Conservation (phyloP, 805 yeast genomes). For the Lachancea sp. region DNA sequence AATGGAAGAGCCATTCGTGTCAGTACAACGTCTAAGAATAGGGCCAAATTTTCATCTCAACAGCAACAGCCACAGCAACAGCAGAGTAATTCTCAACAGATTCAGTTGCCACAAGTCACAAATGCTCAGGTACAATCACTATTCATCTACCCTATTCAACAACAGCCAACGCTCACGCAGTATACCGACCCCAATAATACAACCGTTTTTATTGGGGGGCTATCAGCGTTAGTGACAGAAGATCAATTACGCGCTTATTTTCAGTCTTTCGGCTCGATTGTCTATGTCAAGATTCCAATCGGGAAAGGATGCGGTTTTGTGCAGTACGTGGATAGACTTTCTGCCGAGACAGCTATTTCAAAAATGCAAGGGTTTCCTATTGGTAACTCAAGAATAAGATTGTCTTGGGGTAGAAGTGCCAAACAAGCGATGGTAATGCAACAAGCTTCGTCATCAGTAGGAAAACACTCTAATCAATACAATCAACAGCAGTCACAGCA, state of each 20-base stretch:
- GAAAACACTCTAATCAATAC: constrained; percentile 29
- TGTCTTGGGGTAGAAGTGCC: constrained; percentile 79
- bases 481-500: constrained; percentile 18
- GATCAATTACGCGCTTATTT: constrained; percentile 56
- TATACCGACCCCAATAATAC: constrained; percentile 79
- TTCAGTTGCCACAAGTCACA: neutral
- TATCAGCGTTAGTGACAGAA: constrained; percentile 52
- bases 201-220: constrained; percentile 63
- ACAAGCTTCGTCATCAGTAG: constrained; percentile 13
- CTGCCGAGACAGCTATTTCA: constrained; percentile 79
- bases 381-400: constrained; percentile 73
- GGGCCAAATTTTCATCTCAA: constrained; percentile 17
- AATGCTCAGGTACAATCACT: constrained; percentile 14
- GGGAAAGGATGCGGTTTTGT: constrained; percentile 81
- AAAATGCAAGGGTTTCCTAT: constrained; percentile 89
- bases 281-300: constrained; percentile 71
- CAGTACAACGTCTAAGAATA: constrained; percentile 54
- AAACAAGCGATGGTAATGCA: constrained; percentile 21
- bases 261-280: constrained; percentile 65
- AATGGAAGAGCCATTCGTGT: constrained; percentile 75
- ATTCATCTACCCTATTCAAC: constrained; percentile 34
- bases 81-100: neutral
- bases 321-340: constrained; percentile 66
- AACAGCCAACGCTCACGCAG: constrained; percentile 51
- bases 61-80: constrained; percentile 14